Percentiles rank a stretch among this genome's conserved stretches.
These are phyloP conservation scores for Mortierella sp. DNA, from an alignment of 371 early-diverging fungal species.

Conservation along the genomic window DNA sequence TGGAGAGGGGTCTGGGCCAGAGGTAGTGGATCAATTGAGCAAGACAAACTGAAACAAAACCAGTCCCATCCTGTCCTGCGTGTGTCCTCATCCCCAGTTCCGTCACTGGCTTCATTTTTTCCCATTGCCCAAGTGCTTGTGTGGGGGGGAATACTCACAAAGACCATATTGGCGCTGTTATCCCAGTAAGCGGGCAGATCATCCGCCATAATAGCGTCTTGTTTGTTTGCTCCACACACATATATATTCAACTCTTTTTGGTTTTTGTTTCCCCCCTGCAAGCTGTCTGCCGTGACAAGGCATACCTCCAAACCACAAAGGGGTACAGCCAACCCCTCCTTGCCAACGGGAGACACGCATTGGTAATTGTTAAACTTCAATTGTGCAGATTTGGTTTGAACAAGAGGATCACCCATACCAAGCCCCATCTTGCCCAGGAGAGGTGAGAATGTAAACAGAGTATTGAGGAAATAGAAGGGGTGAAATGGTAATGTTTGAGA, in stretches of 20 bases:
- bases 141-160: neutral
- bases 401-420: neutral
- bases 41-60: constrained; percentile 6
- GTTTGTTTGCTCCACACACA: neutral
- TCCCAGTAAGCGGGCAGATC: neutral
- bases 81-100: neutral
- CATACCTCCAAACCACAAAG: constrained; percentile 15
- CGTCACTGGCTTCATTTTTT: neutral
- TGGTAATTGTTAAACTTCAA: constrained; percentile 3
- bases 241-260: neutral
- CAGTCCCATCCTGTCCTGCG: neutral
- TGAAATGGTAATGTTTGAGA: neutral
- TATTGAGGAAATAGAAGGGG: neutral
- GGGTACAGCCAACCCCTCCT: constrained; percentile 4
- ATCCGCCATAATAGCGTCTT: too few relatives aligned
- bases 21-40: neutral
- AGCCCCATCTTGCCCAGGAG: constrained; percentile 3
- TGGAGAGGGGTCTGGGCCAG: neutral
- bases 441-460: neutral
- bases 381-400: neutral
- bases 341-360: constrained; percentile 6
- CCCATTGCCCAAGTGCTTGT: neutral
- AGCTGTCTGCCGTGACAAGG: neutral
- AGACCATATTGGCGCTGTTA: neutral
- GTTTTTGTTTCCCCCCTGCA: constrained; percentile 1